Base-by-base conservation (phyloP, 2,329 filamentous ascomycete species). In the Aspergillus pseudonomiae region DNA sequence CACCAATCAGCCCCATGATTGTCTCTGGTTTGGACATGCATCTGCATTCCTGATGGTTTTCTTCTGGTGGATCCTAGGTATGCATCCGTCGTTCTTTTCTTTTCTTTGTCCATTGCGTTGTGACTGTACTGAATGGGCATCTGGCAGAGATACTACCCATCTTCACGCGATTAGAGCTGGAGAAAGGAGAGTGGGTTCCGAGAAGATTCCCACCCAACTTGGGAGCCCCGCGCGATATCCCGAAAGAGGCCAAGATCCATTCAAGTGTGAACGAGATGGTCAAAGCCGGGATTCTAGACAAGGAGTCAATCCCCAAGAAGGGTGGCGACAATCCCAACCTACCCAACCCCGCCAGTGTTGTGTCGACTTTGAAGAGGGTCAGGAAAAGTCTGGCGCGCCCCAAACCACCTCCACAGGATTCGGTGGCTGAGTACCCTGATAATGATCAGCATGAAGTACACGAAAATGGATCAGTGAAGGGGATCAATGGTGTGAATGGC, bases 41-140 rank as follows among this genome's bases (percentile, higher is more conserved):
- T 65, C 70, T 3, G 66, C 58, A 16, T 73, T 65, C 57, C 50
- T 67, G 16, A 65, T 65, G 54, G 74, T 75, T 9, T 48, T 76
- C n/a, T 62, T 73, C 26, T 79, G 77, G 77, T 76, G 75, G 73
- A 69, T 77, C 50, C 62, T 76, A 26, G 72, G 74, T 74, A 65
- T 41, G 68, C n/a, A 48, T 7, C 39, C 14, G 26, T 45, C 4
- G 59, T 55, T 53, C 26, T 28, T 34, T 36, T 21, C 36, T 60
- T 36, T 41, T 59, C 26, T 58, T 19, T 39, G 48, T 28, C 19
- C 16, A 24, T 54, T 21, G 26, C 52, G 4, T n/a, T 36, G 19
- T 54, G 14, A 30, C 14, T 32, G 21, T 55, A 55, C 32, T 55
- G 52, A 55, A 55, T n/a, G 6, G 32, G 50, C 19, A 32, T 11